Base-by-base conservation (phyloP, 352 stramenopile genomes). In the Phytopythium vexans region DNA sequence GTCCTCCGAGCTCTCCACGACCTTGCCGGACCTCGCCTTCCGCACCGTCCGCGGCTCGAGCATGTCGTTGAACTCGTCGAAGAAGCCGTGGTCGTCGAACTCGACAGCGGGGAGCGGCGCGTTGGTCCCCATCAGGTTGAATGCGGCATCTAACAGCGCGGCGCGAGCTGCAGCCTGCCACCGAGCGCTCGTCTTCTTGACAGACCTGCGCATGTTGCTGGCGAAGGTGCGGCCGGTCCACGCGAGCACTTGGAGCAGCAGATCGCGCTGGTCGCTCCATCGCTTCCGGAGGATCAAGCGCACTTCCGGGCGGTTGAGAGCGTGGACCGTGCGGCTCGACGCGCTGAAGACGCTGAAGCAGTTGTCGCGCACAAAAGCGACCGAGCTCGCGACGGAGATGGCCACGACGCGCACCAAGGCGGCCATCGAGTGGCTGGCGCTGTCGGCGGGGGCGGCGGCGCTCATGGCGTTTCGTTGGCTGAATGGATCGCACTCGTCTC, bases 11-110 rank as follows among this genome's bases (percentile, higher is more conserved):
- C 21, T 27, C 21, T 27, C 21, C 21, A 27, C 21, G 21, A 27
- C 21, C 21, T 27, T 27, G 21, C 21, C 21, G 21, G 21, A 27
- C 21, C 21, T 54, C 48, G 2, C 42, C 21, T 16, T 48, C 8
- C 1, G 15, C 34, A 66, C 27, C 39, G 27, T 9, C 21, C 37
- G 54, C 5, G 53, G 21, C 36, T 70, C 62, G 21, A 61, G 64
- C 11, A 70, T 54, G 46, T 62, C 58, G 43, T 70, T 56, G 44
- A 70, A 70, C 44, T 70, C 62, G 52, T 57, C 52, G 4, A 70
- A 61, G 49, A 66, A 41, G 10, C 57, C 60, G n/a, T 64, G 16
- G 48, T 54, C 48, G 48, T 54, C 48, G 31, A 36, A 54, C 48
- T 54, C 48, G 36, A 54, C 38, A 15, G 48, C 16, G 7, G 48